Percentiles rank a stretch among this genome's conserved stretches.
Conservation (phyloP, 78 protist species). For the Cavenderia fasciculata region DNA sequence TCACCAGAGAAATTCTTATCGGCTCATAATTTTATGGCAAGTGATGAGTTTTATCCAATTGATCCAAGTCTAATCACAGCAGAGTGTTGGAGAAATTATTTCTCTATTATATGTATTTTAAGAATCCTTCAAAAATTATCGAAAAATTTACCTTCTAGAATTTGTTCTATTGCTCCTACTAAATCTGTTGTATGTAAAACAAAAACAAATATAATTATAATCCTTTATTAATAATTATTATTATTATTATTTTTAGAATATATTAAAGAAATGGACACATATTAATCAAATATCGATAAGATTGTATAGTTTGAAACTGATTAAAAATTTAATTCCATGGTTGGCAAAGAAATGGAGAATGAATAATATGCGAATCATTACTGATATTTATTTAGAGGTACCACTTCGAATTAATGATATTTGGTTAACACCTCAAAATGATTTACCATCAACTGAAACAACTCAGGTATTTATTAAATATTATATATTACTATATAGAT, state of each 20-base stretch:
- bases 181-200: slow-evolving; percentile 52
- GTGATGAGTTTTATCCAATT: slow-evolving; percentile 13
- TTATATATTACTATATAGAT: too few species aligned
- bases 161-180: slow-evolving; percentile 14
- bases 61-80: neutral
- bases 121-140: slow-evolving; percentile 56
- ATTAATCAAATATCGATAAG: slow-evolving; percentile 25
- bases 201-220: neutral
- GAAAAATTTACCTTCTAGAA: slow-evolving; percentile 54
- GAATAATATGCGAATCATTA: slow-evolving; percentile 50
- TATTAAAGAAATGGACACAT: slow-evolving; percentile 32
- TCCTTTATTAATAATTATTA: neutral
- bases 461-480: too few species aligned
- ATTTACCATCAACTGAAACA: neutral
- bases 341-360: slow-evolving; percentile 56
- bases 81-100: slow-evolving; percentile 41
- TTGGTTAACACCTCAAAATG: slow-evolving; percentile 40
- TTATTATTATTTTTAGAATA: slow-evolving; percentile 11
- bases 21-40: slow-evolving; percentile 23
- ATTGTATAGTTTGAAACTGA: slow-evolving; percentile 58
- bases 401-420: slow-evolving; percentile 67
- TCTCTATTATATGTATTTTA: slow-evolving; percentile 21
- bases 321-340: slow-evolving; percentile 46
- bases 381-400: slow-evolving; percentile 69
- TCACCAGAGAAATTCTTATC: slow-evolving; percentile 37